Percentiles rank a stretch among this genome's conserved stretches.
phyloP scores from a whole-genome alignment of 768 basidiomycete genomes.

The Neoboletus subvelutipes region DNA sequence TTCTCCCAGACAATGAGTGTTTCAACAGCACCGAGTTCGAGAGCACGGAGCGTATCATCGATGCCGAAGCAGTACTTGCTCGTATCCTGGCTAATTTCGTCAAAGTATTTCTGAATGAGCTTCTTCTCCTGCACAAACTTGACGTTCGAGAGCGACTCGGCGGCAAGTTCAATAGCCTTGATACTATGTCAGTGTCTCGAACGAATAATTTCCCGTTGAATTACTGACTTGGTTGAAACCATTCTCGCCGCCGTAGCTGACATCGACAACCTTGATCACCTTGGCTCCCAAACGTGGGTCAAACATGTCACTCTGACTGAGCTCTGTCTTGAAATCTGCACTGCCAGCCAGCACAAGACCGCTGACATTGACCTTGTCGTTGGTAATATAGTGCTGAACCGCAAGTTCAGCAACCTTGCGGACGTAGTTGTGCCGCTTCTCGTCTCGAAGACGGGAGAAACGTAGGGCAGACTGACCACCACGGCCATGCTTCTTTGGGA shows the following conservation, averaged over 20 bases:
- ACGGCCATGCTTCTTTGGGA: slow-evolving; percentile 99
- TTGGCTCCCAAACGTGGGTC: slow-evolving; percentile 85
- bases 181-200: neutral
- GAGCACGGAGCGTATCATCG: slow-evolving; percentile 92
- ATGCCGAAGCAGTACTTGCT: slow-evolving; percentile 97
- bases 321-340: slow-evolving; percentile 98
- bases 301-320: slow-evolving; percentile 95
- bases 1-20: slow-evolving; percentile 99
- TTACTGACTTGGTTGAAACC: slow-evolving; percentile 93
- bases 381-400: slow-evolving; percentile 96
- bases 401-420: slow-evolving; percentile 97
- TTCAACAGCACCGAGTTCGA: slow-evolving; percentile 96
- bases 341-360: slow-evolving; percentile 95
- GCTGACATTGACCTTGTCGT: slow-evolving; percentile 97
- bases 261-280: slow-evolving; percentile 97
- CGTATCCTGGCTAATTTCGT: slow-evolving; percentile 97
- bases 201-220: neutral
- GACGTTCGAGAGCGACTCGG: slow-evolving; percentile 95
- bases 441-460: slow-evolving; percentile 99
- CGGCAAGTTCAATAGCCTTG: slow-evolving; percentile 94
- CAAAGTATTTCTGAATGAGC: slow-evolving; percentile 97
- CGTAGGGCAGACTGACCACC: slow-evolving; percentile 99
- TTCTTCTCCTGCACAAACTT: slow-evolving; percentile 99
- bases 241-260: slow-evolving; percentile 97
- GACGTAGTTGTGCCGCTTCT: slow-evolving; percentile 99